Percentiles rank a stretch among this genome's conserved stretches.
Evolutionary conservation across 176 grass and related monocot genomes (phyloP).

Genomic region (Avena eriantha): DNA sequence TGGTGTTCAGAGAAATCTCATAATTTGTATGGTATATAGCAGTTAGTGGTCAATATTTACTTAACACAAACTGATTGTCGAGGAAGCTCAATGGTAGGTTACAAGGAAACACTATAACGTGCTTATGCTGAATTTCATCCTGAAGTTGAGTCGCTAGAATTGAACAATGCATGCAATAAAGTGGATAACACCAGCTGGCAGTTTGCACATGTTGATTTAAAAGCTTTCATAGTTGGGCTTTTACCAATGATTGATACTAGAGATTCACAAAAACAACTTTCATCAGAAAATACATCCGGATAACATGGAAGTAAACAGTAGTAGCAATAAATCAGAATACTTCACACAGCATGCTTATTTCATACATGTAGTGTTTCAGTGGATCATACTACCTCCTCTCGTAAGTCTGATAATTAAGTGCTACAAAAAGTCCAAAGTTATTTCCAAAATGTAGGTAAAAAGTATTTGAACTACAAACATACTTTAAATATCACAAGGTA

Average conservation of each 20-base stretch:
- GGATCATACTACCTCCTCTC: too few relatives aligned
- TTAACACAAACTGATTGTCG: not conserved
- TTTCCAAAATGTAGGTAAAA: not conserved
- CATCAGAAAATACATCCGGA: not conserved
- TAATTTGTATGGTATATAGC: too few relatives aligned
- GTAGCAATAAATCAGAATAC: too few relatives aligned
- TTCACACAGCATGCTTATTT: too few relatives aligned
- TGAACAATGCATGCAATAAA: not conserved
- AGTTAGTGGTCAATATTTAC: not conserved
- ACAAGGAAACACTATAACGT: not conserved
- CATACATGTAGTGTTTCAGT: too few relatives aligned
- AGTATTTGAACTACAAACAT: not conserved
- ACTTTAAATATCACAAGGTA: slow-evolving; percentile 19
- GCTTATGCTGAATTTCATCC: not conserved
- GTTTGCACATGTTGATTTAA: too few relatives aligned
- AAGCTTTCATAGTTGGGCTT: too few relatives aligned
- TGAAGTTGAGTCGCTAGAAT: not conserved
- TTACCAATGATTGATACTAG: too few relatives aligned
- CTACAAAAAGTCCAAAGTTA: not conserved
- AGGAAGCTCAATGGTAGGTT: not conserved
- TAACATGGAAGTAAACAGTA: not conserved
- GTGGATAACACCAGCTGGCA: too few relatives aligned
- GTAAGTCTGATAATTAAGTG: not conserved
- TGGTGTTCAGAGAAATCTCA: too few relatives aligned
- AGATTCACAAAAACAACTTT: too few relatives aligned